phyloP scores from a whole-genome alignment of 768 basidiomycete species.

The Xanthoconium stramineum region DNA sequence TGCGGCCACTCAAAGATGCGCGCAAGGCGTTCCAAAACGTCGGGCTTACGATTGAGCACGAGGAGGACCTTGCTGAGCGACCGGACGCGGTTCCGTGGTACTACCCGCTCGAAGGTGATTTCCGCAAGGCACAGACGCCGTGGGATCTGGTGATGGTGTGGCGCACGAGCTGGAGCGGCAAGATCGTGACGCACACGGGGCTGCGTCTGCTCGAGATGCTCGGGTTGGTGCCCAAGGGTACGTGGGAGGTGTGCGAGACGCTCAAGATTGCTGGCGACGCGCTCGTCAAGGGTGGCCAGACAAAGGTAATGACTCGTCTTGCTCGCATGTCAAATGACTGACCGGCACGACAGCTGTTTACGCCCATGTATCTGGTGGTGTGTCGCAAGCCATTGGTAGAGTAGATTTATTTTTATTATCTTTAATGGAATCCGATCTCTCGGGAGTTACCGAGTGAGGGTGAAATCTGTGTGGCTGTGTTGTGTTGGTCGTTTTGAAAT shows the following conservation, averaged over 20 bases:
- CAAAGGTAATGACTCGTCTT: constrained; percentile 54
- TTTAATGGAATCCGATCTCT: constrained; percentile 27
- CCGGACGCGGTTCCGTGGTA: constrained; percentile 84
- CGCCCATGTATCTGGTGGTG: constrained; percentile 80
- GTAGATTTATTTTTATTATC: not conserved
- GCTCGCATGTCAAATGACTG: not conserved
- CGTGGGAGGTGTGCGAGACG: constrained; percentile 83
- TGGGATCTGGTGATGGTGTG: constrained; percentile 90
- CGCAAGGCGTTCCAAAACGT: constrained; percentile 77
- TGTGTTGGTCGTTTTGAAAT: not conserved
- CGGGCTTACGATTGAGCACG: constrained; percentile 84
- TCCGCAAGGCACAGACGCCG: constrained; percentile 85
- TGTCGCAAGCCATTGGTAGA: constrained; percentile 45
- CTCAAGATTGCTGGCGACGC: constrained; percentile 78
- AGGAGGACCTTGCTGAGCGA: constrained; percentile 92
- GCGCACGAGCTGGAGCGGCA: constrained; percentile 88
- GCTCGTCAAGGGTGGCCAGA: constrained; percentile 80
- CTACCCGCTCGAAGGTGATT: constrained; percentile 94
- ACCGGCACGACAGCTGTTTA: constrained; percentile 61
- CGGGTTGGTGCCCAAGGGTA: constrained; percentile 87
- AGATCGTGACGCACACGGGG: constrained; percentile 76
- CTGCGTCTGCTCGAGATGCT: constrained; percentile 75
- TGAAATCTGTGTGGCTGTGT: constrained; percentile 4
- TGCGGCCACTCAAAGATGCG: constrained; percentile 73
- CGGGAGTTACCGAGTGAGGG: constrained; percentile 21